Percentiles rank a stretch among this genome's conserved stretches.
Evolutionary conservation across 257 asterid species (phyloP).

Genomic region (Solanum verrucosum): DNA sequence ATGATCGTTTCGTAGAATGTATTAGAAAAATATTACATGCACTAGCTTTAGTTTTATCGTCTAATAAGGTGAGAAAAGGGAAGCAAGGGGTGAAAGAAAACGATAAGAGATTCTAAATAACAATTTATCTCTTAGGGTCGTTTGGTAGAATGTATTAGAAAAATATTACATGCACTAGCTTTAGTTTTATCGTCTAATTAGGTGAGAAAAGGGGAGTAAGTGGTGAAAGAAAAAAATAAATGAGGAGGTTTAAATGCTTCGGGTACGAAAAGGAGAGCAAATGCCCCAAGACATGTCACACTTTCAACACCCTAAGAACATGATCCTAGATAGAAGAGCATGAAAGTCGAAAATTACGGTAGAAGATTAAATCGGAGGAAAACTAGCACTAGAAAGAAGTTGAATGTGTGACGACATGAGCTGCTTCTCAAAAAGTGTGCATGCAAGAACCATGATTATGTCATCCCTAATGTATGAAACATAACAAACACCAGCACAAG

Average conservation of each 20-base stretch:
- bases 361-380: neutral
- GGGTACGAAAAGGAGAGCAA: neutral
- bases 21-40: too few relatives aligned
- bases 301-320: neutral
- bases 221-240: neutral
- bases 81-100: neutral
- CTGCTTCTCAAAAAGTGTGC: constrained; percentile 1
- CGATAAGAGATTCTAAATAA: too few relatives aligned
- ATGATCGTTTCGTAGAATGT: too few relatives aligned
- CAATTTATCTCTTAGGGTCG: too few relatives aligned
- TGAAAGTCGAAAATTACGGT: neutral
- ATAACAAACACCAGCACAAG: neutral
- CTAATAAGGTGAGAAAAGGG: too few relatives aligned
- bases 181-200: too few relatives aligned
- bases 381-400: neutral
- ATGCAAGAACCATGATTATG: constrained; percentile 25
- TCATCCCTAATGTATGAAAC: constrained; percentile 24
- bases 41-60: neutral
- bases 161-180: neutral
- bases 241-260: neutral
- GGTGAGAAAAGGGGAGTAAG: too few relatives aligned
- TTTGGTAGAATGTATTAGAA: neutral
- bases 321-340: neutral
- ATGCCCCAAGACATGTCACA: neutral
- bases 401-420: constrained; percentile 5